Evolutionary conservation across 345 rosid species (phyloP), one percentile per base, ranked within the genome.

Genomic region (Adansonia digitata): DNA sequence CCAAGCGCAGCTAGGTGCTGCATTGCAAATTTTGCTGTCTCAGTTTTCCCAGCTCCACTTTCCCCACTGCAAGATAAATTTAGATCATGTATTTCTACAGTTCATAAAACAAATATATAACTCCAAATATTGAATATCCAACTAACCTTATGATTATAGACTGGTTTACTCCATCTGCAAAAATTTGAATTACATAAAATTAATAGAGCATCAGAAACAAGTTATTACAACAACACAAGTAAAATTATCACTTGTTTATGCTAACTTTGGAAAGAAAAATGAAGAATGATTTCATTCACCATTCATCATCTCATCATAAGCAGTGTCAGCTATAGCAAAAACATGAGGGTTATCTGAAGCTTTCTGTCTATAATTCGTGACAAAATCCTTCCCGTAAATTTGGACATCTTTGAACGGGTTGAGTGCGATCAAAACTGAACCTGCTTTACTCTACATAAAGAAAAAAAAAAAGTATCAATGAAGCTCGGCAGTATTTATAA

Each of bases 11-110:
- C 91, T 87, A 96, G 86, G 80, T 91, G 93, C 81, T 87, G 94
- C 97, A 93, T 91, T 37, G 87, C 91, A 79, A 86, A 81, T 86
- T 91, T 96, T 69, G 97, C 97, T 14, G 99, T 96, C 86, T 96
- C 99, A 3, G 98, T 96, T 84, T 96, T 96, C 60, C 98, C 99
- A 70, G 99, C 88, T 66, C 99, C 99, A 83, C 98, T 93, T 88
- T 90, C 98, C 67, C 99, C 99, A 77, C 99, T 96, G 89, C 52
- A 84, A 72, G 77, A 75, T 57, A 65, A 63, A 43, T 31, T 35
- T 52, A 76, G 15, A 63, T 22, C 2, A 14, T 29, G 42, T 68
- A 17, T 27, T 68, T 61, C 61, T 42, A 69, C 42, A 22, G 73
- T 5, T 72, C 34, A 55, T 66, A 72, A 39, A 46, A 40, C 22